A percentile compares a stretch with the other conserved stretches of the same genome.
Conservation (phyloP, 192 early-diverging fungal genomes). For the Podila horticola region DNA sequence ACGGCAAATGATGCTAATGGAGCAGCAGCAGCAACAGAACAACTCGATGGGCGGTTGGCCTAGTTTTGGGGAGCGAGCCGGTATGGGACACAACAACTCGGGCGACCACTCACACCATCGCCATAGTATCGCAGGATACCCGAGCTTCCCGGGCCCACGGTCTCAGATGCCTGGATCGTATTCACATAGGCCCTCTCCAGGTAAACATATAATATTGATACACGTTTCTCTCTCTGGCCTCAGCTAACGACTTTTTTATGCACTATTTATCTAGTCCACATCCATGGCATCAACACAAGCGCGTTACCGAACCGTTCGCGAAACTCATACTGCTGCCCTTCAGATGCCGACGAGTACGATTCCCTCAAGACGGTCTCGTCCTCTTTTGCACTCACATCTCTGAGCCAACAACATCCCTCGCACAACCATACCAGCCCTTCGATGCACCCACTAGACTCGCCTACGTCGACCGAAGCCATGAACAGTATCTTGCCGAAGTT, state of each 20-base stretch:
- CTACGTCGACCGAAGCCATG: conserved; percentile 2
- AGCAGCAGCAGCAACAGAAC: background rate
- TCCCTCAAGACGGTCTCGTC: background rate
- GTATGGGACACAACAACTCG: background rate
- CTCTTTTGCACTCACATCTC: background rate
- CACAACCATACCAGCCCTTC: background rate
- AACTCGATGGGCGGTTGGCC: background rate
- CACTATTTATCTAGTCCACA: background rate
- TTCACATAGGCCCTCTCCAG: conserved; percentile 12
- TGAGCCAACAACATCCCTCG: background rate
- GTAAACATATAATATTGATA: background rate
- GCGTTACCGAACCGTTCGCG: background rate
- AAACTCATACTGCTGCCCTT: conserved; percentile 17
- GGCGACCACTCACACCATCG: conserved; percentile 17
- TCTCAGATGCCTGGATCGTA: conserved; percentile 3
- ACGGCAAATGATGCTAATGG: conserved; percentile 24
- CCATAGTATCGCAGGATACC: conserved; percentile 42
- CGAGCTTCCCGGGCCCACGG: conserved; percentile 11
- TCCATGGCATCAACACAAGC: background rate
- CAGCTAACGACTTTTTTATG: too few relatives aligned
- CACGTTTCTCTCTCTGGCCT: background rate
- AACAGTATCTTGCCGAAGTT: conserved; percentile 7
- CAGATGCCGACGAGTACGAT: background rate
- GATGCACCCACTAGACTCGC: conserved; percentile 29
- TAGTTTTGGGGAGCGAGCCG: background rate